Conservation (phyloP, 768 basidiomycete genomes). For the Tulasnella sp. region DNA sequence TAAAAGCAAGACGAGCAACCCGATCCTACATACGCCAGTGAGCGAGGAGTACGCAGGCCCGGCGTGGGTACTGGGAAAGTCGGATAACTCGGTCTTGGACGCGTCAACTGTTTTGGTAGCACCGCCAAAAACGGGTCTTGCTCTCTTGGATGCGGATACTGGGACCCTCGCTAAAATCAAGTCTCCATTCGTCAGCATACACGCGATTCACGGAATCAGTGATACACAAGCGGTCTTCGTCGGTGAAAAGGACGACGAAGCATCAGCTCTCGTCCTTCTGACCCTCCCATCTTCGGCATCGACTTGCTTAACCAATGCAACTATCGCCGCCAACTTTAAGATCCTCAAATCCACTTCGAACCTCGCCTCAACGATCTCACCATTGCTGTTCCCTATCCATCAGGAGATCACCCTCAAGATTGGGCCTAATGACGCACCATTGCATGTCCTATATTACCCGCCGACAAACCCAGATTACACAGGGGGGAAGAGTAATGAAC, state of each 20-base stretch:
- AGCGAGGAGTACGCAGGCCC: slow-evolving; percentile 48
- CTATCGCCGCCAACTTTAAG: slow-evolving; percentile 1
- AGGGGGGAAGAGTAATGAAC: slow-evolving; percentile 41
- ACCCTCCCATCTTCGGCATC: slow-evolving; percentile 3
- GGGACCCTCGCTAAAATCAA: slow-evolving; percentile 17
- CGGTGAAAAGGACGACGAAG: slow-evolving; percentile 17
- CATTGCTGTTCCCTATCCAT: slow-evolving; percentile 4
- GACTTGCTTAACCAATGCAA: neutral
- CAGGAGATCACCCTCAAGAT: neutral
- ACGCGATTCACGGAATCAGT: slow-evolving; percentile 14
- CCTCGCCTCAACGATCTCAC: neutral
- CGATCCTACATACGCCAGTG: slow-evolving; percentile 37
- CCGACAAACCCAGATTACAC: slow-evolving; percentile 54
- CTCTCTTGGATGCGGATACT: slow-evolving; percentile 31
- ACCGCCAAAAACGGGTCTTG: slow-evolving; percentile 36
- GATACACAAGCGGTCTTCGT: slow-evolving; percentile 21
- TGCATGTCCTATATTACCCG: slow-evolving; percentile 56
- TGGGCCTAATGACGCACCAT: slow-evolving; percentile 26
- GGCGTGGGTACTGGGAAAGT: slow-evolving; percentile 44
- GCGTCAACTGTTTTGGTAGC: slow-evolving; percentile 29
- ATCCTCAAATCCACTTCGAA: slow-evolving; percentile 13
- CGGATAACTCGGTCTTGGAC: slow-evolving; percentile 33
- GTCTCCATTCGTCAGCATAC: slow-evolving; percentile 18
- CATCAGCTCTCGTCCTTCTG: slow-evolving; percentile 19
- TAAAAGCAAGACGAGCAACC: slow-evolving; percentile 25